Conservation (phyloP, 108 stramenopile species). For the Craspedostauros australis region DNA sequence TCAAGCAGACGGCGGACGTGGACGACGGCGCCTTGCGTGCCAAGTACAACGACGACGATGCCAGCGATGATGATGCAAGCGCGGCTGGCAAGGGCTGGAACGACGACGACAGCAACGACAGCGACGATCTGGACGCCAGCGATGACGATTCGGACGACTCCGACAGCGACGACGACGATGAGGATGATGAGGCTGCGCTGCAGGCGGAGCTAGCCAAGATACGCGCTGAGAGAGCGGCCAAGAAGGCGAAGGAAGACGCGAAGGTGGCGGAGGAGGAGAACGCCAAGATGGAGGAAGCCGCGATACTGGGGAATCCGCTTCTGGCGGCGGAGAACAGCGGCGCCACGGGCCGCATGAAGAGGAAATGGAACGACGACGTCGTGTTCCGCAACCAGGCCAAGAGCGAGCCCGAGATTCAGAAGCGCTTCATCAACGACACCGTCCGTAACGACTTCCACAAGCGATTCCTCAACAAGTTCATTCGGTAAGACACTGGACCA, state of each 20-base stretch:
- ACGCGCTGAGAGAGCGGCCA: slow-evolving; percentile 76
- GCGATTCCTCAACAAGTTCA: slow-evolving; percentile 92
- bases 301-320: slow-evolving; percentile 83
- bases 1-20: slow-evolving; percentile 77
- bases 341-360: slow-evolving; percentile 52
- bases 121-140: slow-evolving; percentile 52
- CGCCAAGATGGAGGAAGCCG: slow-evolving; percentile 75
- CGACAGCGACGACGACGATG: slow-evolving; percentile 75
- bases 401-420: slow-evolving; percentile 80
- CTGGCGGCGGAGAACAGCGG: slow-evolving; percentile 31
- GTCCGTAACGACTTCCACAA: slow-evolving; percentile 96
- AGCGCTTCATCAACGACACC: slow-evolving; percentile 97
- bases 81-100: slow-evolving; percentile 49
- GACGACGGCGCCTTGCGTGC: slow-evolving; percentile 48
- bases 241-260: slow-evolving; percentile 68
- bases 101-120: slow-evolving; percentile 39
- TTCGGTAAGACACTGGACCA: slow-evolving; percentile 56
- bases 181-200: slow-evolving; percentile 88
- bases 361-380: slow-evolving; percentile 96
- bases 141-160: slow-evolving; percentile 46
- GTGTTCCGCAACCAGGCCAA: slow-evolving; percentile 95
- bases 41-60: slow-evolving; percentile 57
- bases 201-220: slow-evolving; percentile 92
- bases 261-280: slow-evolving; percentile 64
- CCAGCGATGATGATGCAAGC: slow-evolving; percentile 28